Conservation (phyloP, 73 alveolate species). For the Tetrahymena thermophila region DNA sequence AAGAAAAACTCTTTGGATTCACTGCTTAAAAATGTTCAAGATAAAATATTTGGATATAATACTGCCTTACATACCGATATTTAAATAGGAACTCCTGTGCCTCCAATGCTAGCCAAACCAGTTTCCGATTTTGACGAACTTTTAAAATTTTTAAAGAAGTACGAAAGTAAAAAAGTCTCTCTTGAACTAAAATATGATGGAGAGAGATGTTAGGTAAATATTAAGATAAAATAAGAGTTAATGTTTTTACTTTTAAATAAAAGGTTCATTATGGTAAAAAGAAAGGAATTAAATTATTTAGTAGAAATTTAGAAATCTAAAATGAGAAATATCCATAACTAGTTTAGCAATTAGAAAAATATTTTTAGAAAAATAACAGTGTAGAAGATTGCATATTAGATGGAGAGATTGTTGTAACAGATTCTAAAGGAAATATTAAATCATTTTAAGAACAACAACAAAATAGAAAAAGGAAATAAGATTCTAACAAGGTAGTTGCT, state of each 20-base stretch:
- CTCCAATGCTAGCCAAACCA: conserved; percentile 88
- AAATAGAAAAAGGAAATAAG: background rate
- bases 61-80: conserved; percentile 5
- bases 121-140: conserved; percentile 56
- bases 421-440: conserved; percentile 44
- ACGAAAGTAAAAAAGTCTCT: conserved; percentile 67
- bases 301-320: conserved; percentile 73
- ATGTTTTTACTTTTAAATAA: no score
- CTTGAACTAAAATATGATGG: conserved; percentile 92
- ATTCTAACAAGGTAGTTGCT: conserved; percentile 9
- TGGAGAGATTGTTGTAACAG: conserved; percentile 56
- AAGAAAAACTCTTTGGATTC: background rate
- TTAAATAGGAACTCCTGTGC: conserved; percentile 81
- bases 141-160: conserved; percentile 65
- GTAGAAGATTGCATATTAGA: conserved; percentile 15
- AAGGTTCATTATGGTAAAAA: conserved; percentile 44
- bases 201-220: conserved; percentile 80
- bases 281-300: conserved; percentile 53
- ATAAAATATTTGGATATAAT: background rate
- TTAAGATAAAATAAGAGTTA: no score
- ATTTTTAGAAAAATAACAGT: conserved; percentile 43
- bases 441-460: conserved; percentile 55
- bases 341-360: conserved; percentile 49
- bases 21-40: background rate
- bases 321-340: conserved; percentile 60